A percentile compares a stretch with the other conserved stretches of the same genome.
Conservation (phyloP, 2,329 filamentous ascomycete species). For the Alternaria sp. region DNA sequence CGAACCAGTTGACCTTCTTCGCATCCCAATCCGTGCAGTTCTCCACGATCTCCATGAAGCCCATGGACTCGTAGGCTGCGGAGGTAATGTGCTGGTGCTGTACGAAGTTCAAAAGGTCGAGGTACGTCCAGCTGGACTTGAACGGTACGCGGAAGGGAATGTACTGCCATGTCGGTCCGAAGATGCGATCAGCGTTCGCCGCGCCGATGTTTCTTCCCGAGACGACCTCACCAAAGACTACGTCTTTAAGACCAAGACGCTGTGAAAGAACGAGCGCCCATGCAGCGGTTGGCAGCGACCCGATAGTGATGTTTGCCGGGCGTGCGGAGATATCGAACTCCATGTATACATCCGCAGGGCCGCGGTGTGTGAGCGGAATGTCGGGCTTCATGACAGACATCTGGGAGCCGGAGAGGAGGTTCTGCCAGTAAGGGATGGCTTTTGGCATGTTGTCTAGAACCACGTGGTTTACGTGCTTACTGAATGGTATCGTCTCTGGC, state of each 20-base stretch:
- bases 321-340: constrained; percentile 51
- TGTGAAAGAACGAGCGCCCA: constrained; percentile 70
- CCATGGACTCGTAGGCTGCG: constrained; percentile 46
- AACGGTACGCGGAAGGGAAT: constrained; percentile 68
- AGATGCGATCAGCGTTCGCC: constrained; percentile 61
- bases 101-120: constrained; percentile 43
- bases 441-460: constrained; percentile 50
- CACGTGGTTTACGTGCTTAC: constrained; percentile 54
- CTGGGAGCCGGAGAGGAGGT: constrained; percentile 62
- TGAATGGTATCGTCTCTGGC: constrained; percentile 50
- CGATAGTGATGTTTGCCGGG: constrained; percentile 64
- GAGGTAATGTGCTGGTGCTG: constrained; percentile 46
- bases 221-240: constrained; percentile 71
- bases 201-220: constrained; percentile 68
- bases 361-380: constrained; percentile 38
- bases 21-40: constrained; percentile 44
- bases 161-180: constrained; percentile 72
- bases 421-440: constrained; percentile 66
- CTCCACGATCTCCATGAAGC: constrained; percentile 44
- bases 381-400: constrained; percentile 52
- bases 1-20: constrained; percentile 40
- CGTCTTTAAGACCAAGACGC: constrained; percentile 60
- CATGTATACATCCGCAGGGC: constrained; percentile 38
- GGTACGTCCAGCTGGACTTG: constrained; percentile 53
- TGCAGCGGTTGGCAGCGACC: constrained; percentile 70